Percentiles rank a stretch among this genome's conserved stretches.
Conservation (phyloP, 257 asterid genomes). For the Nicotiana tabacum region DNA sequence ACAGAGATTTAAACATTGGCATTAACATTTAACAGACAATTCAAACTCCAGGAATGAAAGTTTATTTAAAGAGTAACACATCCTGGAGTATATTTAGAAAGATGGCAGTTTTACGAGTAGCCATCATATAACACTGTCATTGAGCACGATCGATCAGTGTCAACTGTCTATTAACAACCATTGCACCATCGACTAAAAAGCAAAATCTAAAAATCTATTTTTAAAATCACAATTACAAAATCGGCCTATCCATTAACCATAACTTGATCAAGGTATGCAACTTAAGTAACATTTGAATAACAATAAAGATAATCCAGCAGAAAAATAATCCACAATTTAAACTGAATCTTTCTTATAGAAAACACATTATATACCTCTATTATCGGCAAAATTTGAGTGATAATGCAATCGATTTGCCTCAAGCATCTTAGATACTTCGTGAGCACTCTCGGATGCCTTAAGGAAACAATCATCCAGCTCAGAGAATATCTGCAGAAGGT, state of each 20-base stretch:
- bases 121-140: background rate
- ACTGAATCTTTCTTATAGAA: background rate
- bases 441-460: slow-evolving; percentile 85
- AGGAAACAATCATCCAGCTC: slow-evolving; percentile 91
- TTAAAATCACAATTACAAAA: background rate
- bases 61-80: background rate
- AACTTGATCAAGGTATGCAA: background rate
- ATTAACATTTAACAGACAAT: background rate
- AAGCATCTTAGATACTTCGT: slow-evolving; percentile 85
- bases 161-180: background rate
- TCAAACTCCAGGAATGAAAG: background rate
- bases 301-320: background rate
- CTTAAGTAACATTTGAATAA: background rate
- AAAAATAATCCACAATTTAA: background rate
- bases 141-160: background rate
- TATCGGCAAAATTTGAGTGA: slow-evolving; percentile 92
- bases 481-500: slow-evolving; percentile 54
- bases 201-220: background rate
- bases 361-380: slow-evolving; percentile 45
- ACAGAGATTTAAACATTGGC: slow-evolving; percentile 7
- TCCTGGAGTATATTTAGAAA: too few relatives aligned
- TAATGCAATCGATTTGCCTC: slow-evolving; percentile 94
- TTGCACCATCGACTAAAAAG: background rate
- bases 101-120: background rate
- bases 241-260: background rate